Conservation (phyloP, 495 filamentous ascomycete genomes). For the Lophium mytilinum region DNA sequence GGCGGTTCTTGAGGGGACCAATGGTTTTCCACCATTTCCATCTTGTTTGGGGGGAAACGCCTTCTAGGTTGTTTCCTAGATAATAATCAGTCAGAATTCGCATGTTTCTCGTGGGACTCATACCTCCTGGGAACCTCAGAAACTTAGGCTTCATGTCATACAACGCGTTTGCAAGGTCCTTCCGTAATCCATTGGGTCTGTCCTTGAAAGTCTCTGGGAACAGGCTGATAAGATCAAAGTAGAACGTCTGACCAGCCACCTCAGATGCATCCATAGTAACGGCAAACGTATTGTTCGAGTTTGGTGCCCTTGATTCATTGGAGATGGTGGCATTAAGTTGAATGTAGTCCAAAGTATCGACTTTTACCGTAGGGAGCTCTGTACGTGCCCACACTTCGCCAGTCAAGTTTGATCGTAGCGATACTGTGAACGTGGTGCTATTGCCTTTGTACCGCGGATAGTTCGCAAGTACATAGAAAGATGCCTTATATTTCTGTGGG, state of each 20-base stretch:
- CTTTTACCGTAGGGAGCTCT: constrained; percentile 1
- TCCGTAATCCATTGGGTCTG: constrained; percentile 52
- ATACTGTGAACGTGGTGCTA: constrained; percentile 13
- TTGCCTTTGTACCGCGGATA: constrained; percentile 10
- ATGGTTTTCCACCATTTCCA: constrained; percentile 68
- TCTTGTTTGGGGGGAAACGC: constrained; percentile 29
- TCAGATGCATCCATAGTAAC: constrained; percentile 49
- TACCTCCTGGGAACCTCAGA: constrained; percentile 36
- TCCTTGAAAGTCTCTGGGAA: constrained; percentile 62
- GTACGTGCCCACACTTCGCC: constrained; percentile 20
- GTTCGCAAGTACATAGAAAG: constrained; percentile 22
- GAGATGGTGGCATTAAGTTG: constrained; percentile 28
- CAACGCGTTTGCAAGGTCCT: constrained; percentile 50
- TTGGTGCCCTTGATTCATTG: constrained; percentile 35
- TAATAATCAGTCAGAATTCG: neutral
- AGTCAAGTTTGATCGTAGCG: constrained; percentile 28
- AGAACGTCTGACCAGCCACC: constrained; percentile 40
- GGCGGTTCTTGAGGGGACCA: constrained; percentile 53
- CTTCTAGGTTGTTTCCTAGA: constrained; percentile 56
- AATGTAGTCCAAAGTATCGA: constrained; percentile 19
- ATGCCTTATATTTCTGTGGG: constrained; percentile 22
- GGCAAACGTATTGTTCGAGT: constrained; percentile 58
- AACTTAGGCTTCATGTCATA: constrained; percentile 47
- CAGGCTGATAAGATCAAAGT: constrained; percentile 57
- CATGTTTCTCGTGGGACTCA: neutral